Percentiles rank a stretch among this genome's conserved stretches.
phyloP scores from a whole-genome alignment of 2,329 filamentous ascomycete species.

The Pseudogymnoascus sp. region DNA sequence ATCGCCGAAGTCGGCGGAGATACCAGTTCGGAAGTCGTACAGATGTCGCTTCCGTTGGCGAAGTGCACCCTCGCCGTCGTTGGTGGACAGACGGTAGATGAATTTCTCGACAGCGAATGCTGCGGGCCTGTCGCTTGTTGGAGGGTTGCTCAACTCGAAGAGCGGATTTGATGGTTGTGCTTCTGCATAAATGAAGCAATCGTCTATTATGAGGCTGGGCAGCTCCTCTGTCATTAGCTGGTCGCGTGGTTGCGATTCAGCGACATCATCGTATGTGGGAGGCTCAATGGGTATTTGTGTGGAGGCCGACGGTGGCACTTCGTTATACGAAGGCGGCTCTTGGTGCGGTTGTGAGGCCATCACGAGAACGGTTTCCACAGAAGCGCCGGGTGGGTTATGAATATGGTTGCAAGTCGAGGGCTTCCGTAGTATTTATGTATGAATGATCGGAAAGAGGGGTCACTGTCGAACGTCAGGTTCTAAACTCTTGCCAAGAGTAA shows the following conservation, averaged over 20 bases:
- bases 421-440: neutral
- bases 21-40: neutral
- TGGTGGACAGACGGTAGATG: conserved; percentile 2
- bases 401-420: neutral
- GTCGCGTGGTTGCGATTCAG: neutral
- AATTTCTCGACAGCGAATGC: conserved; percentile 8
- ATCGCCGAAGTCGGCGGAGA: neutral
- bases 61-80: conserved; percentile 7
- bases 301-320: neutral
- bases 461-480: neutral
- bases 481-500: neutral
- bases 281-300: neutral
- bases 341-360: neutral
- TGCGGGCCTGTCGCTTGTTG: neutral
- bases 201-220: neutral
- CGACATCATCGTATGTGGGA: neutral
- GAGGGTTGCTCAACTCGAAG: conserved; percentile 3
- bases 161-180: conserved; percentile 5
- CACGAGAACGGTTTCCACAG: neutral
- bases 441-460: neutral
- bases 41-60: neutral
- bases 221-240: neutral
- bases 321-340: neutral
- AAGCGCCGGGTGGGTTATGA: neutral
- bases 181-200: neutral